A percentile compares a stretch with the other conserved stretches of the same genome.
These are phyloP conservation scores for Xylariomycetidae sp. DNA, from an alignment of 2,329 filamentous ascomycete species.

Conservation along the genomic window DNA sequence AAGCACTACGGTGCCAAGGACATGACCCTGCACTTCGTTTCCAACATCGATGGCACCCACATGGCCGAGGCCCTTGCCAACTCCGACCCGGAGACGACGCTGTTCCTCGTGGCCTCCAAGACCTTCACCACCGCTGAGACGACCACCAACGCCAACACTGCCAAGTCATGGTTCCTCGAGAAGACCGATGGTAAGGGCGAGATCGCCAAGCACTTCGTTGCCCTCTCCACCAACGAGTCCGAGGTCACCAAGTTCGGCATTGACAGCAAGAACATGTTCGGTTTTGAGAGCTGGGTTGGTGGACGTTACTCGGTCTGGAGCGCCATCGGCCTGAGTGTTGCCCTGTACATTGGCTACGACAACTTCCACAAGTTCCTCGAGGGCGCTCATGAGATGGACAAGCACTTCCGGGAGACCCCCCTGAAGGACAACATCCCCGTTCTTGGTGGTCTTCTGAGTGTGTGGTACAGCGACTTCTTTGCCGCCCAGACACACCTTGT, in stretches of 20 bases:
- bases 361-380: constrained; percentile 96
- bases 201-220: constrained; percentile 98
- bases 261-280: constrained; percentile 99
- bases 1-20: constrained; percentile 86
- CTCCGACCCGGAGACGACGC: constrained; percentile 94
- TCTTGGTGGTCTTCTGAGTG: constrained; percentile 85
- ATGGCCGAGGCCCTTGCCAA: constrained; percentile 85
- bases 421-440: constrained; percentile 93
- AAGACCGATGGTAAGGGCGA: constrained; percentile 69
- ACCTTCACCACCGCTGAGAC: constrained; percentile 99
- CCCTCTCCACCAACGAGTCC: constrained; percentile 88
- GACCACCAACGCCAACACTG: constrained; percentile 91
- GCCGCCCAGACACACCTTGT: constrained; percentile 96
- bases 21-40: constrained; percentile 94
- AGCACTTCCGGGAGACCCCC: constrained; percentile 89
- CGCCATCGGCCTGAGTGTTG: constrained; percentile 91
- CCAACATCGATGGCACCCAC: constrained; percentile 98
- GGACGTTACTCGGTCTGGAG: constrained; percentile 99
- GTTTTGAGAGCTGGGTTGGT: constrained; percentile 97
- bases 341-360: constrained; percentile 91
- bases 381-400: constrained; percentile 96
- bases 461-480: constrained; percentile 99
- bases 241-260: constrained; percentile 99
- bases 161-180: constrained; percentile 94
- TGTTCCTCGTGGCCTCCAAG: constrained; percentile 98